phyloP scores from a whole-genome alignment of 495 filamentous ascomycete genomes.

The Hypoxylon perforatum region DNA sequence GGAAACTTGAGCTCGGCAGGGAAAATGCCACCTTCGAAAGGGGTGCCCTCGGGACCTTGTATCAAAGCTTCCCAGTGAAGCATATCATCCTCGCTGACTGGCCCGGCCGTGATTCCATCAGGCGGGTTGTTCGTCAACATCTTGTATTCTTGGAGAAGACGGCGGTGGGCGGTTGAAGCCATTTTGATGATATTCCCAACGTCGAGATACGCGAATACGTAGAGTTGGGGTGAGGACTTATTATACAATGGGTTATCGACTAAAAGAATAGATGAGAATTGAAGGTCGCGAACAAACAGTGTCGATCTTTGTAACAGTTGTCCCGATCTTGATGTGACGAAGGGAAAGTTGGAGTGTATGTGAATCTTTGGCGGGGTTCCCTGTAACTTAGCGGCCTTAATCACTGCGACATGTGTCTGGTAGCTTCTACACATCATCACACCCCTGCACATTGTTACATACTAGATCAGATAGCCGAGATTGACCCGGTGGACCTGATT shows the following conservation, averaged over 20 bases:
- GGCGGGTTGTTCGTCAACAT: conserved; percentile 77
- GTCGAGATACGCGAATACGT: neutral
- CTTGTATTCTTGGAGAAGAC: conserved; percentile 97
- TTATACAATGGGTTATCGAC: too few relatives aligned
- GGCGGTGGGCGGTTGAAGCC: conserved; percentile 83
- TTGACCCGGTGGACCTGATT: conserved; percentile 10
- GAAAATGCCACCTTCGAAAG: conserved; percentile 94
- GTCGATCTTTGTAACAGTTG: neutral
- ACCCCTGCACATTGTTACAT: too few relatives aligned
- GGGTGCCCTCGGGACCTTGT: conserved; percentile 92
- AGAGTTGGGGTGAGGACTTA: neutral
- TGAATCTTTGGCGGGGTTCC: neutral
- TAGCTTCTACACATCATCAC: neutral
- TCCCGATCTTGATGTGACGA: neutral
- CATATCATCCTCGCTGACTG: conserved; percentile 93
- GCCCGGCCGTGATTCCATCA: conserved; percentile 95
- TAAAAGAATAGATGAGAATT: too few relatives aligned
- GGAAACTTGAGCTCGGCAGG: conserved; percentile 95
- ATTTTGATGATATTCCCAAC: conserved; percentile 51
- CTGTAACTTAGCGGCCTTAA: neutral
- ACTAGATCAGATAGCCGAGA: conserved; percentile 10
- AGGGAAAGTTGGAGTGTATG: neutral
- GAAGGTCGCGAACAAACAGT: neutral
- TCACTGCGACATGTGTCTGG: neutral
- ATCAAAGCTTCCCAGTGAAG: conserved; percentile 97